Evolutionary conservation across 2,329 filamentous ascomycete species (phyloP), one percentile per base, ranked within the genome.

Genomic region (Keithomyces neogunnii): DNA sequence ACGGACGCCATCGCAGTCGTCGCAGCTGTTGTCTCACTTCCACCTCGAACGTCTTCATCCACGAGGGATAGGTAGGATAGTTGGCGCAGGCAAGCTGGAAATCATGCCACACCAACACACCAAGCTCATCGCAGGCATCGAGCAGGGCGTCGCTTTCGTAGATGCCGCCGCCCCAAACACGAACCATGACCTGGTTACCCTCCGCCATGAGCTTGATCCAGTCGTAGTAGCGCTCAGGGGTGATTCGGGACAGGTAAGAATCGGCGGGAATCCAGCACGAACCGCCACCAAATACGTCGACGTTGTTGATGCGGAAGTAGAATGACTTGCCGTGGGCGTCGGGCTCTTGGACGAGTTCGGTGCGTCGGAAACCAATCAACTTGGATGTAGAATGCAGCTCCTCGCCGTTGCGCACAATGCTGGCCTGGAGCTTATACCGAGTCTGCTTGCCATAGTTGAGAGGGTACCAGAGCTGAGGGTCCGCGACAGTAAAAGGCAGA

Each of bases 241-340:
- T 74, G 49, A 89, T 82, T 7, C 84, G 76, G 0, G 85, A 82
- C n/a, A 86, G 78, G 62, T 88, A 88, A 60, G 80, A 88, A 62
- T 90, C 86, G 2, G 85, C 85, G 0, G 86, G 86, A 55, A 90
- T 89, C 86, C 86, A 90, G 65, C 89, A 80, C 50, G 84, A 87
- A 11, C 86, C 86, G 30, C 85, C 86, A 52, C 83, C 88, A 66
- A 88, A 90, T 3, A 89, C 70, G 50, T 86, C 82, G 9, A 88
- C 73, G 39, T 80, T 80, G 62, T 91, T 90, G 63, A 91, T 69
- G 56, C 82, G 74, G 66, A 90, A 89, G 69, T 82, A 88, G 68
- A 89, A 90, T 0, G 79, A 84, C 45, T 81, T 85, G 38, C 86
- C 86, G 13, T 83, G 76, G 44, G 80, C 73, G 4, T 75, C 79